Evolutionary conservation across 371 early-diverging fungal genomes (phyloP).

Genomic region (Mortierella sp.): DNA sequence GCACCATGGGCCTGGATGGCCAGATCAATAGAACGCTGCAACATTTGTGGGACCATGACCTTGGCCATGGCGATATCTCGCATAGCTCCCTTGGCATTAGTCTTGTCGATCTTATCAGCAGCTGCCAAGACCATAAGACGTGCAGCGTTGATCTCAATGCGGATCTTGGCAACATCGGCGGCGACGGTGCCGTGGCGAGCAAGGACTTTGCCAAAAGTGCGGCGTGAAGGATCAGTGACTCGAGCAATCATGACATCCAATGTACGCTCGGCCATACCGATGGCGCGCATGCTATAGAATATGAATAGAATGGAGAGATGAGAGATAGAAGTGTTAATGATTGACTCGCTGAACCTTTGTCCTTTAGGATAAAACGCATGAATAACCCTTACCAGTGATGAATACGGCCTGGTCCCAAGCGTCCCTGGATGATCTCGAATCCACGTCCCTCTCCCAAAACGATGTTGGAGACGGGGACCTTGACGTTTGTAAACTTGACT

Average conservation of each 20-base stretch:
- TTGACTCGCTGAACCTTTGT: background rate
- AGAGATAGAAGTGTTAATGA: background rate
- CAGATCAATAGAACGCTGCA: constrained; percentile 80
- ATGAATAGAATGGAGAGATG: background rate
- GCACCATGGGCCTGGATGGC: constrained; percentile 96
- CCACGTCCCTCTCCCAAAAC: constrained; percentile 96
- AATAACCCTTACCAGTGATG: constrained; percentile 69
- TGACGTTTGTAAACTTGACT: constrained; percentile 89
- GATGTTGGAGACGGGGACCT: constrained; percentile 89
- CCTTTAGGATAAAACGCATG: too few relatives aligned
- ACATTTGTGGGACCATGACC: constrained; percentile 84
- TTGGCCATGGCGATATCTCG: constrained; percentile 97
- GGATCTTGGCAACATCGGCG: constrained; percentile 84
- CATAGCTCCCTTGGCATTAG: constrained; percentile 88
- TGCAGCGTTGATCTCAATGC: constrained; percentile 93
- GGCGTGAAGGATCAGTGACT: constrained; percentile 85
- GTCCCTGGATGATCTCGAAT: constrained; percentile 96
- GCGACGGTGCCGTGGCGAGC: constrained; percentile 86
- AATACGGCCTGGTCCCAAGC: constrained; percentile 92
- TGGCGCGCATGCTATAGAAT: constrained; percentile 85
- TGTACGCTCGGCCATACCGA: constrained; percentile 95
- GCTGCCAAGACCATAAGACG: constrained; percentile 92
- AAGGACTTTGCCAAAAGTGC: constrained; percentile 88
- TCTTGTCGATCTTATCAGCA: constrained; percentile 90
- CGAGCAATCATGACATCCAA: constrained; percentile 88